Conservation (phyloP, 345 rosid species). For the Geranium rotundifolium region DNA sequence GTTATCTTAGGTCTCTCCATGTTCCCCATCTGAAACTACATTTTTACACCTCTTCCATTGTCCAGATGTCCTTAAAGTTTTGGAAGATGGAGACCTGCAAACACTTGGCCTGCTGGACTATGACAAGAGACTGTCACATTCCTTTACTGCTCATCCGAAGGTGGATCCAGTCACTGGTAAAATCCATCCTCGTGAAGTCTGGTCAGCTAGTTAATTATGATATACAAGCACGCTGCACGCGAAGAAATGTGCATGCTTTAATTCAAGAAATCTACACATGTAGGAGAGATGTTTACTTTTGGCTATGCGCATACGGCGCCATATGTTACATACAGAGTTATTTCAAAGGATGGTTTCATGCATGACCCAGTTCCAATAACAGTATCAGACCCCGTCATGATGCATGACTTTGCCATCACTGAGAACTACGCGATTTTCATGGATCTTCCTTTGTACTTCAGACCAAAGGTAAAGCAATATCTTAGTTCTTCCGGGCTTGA, state of each 20-base stretch:
- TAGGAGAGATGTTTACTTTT: conserved; percentile 98
- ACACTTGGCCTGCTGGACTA: conserved; percentile 90
- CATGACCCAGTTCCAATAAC: conserved; percentile 84
- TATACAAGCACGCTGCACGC: no score
- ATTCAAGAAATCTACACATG: conserved; percentile 13
- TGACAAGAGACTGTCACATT: conserved; percentile 79
- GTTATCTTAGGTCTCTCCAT: neutral
- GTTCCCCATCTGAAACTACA: conserved; percentile 1
- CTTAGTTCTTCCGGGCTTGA: no score
- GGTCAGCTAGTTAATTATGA: no score
- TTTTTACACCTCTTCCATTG: neutral
- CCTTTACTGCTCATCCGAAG: conserved; percentile 95
- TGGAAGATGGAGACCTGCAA: conserved; percentile 96
- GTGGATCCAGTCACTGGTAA: conserved; percentile 86
- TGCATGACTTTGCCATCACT: conserved; percentile 98
- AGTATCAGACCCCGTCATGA: conserved; percentile 72
- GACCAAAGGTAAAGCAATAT: conserved; percentile 52
- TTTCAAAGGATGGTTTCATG: conserved; percentile 88
- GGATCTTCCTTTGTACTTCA: conserved; percentile 87
- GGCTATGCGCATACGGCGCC: conserved; percentile 71
- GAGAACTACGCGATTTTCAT: conserved; percentile 82
- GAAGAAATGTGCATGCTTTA: neutral
- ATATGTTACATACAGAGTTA: conserved; percentile 82
- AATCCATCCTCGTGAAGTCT: conserved; percentile 5
- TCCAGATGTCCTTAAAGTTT: conserved; percentile 75